Evolutionary conservation across 805 yeast genomes (phyloP), one percentile per base, ranked within the genome.

Genomic region (Saccharomycopsis babjevae): DNA sequence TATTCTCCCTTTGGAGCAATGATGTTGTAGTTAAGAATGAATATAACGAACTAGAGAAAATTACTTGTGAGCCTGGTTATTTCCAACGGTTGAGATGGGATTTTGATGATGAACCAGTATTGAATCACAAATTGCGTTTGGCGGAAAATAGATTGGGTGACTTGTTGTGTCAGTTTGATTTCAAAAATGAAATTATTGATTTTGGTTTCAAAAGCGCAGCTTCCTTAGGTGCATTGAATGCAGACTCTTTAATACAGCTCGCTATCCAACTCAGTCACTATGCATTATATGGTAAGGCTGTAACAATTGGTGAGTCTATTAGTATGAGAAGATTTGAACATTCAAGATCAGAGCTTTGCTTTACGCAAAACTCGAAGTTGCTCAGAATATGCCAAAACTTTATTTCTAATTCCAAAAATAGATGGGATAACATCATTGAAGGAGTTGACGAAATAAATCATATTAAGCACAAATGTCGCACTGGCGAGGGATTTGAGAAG

Each of bases 91-190:
- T 59, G 3, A 30, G 57, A n/a, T 63, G 63, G 65, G 63, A 62
- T 39, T 58, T 63, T 20, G 40, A 43, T 22, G 60, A 62, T 40
- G 25, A n/a, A 11, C 40, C 54, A 32, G 36, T 63, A 5, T 58
- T 63, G 34, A 46, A 22, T 46, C 56, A 59, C 16, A 34, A 55
- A 15, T 78, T 91, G 59, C 83, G 96, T 67, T 85, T 91, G 67
- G 94, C 96, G 5, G 97, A 91, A 73, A 91, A 97, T 0, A 79
- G 96, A 68, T 76, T 91, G 61, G 85, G 96, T 30, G 97, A 91
- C 73, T 78, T 91, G 70, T 89, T 91, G 63, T 77, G 84, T 57
- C 92, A 89, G 67, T 89, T 89, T 68, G 89, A 87, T 68, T 87
- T 87, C 67, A 78, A 81, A 62, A 55, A 30, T 7, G 85, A 85